Evolutionary conservation across 2,329 filamentous ascomycete species (phyloP).

Genomic region (Aspergillus sp.): DNA sequence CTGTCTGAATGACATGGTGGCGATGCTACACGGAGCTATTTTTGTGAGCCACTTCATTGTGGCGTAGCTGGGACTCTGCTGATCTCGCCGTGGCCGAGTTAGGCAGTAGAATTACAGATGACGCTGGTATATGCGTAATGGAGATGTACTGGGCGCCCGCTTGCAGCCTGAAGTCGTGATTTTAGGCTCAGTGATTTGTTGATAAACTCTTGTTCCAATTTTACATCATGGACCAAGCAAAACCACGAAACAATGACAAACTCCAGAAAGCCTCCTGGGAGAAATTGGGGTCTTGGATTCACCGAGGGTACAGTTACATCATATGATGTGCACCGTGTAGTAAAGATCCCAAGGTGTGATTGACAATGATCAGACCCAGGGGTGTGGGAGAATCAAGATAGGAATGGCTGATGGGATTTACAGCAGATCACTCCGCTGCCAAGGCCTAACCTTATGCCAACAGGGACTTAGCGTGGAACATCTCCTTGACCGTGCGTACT

Average conservation of each 20-base stretch:
- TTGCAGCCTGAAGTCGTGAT: not conserved
- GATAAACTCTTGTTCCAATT: not conserved
- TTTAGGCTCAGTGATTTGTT: not conserved
- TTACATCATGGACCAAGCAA: not conserved
- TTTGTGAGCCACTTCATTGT: not conserved
- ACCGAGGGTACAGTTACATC: not conserved
- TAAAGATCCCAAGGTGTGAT: slow-evolving; percentile 1
- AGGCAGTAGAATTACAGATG: slow-evolving; percentile 8
- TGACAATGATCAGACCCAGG: slow-evolving; percentile 18
- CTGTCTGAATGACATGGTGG: not conserved
- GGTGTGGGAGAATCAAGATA: slow-evolving; percentile 12
- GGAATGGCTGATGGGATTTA: slow-evolving; percentile 1
- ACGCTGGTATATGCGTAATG: not conserved
- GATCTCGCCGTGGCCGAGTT: not conserved
- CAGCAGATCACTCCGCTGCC: slow-evolving; percentile 17
- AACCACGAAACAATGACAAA: not conserved
- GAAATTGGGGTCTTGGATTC: not conserved
- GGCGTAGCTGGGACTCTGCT: not conserved
- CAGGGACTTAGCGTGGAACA: slow-evolving; percentile 9
- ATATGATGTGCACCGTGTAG: not conserved
- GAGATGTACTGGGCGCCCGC: not conserved
- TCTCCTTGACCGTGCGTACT: not conserved
- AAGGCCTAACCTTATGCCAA: slow-evolving; percentile 20
- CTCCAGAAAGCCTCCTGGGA: not conserved
- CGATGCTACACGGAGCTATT: not conserved